Conservation (phyloP, 106 monocot species). For the Allium fistulosum region DNA sequence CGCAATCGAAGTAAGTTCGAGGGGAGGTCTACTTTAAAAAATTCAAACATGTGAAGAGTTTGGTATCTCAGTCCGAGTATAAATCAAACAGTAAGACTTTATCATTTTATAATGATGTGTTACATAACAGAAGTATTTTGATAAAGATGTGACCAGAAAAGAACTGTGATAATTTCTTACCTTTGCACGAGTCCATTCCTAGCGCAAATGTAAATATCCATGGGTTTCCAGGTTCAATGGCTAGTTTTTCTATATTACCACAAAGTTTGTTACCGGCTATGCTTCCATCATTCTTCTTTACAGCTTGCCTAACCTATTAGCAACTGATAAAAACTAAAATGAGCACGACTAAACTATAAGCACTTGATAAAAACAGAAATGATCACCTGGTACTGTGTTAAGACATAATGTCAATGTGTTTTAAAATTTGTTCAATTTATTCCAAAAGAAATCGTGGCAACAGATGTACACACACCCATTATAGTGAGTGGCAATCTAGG, state of each 20-base stretch:
- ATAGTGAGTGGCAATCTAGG: no score
- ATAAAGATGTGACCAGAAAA: no score
- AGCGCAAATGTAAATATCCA: constrained; percentile 82
- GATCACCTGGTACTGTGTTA: no score
- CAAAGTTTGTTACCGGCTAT: constrained; percentile 58
- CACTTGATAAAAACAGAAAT: no score
- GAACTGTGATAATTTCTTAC: constrained; percentile 19
- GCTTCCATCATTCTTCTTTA: constrained; percentile 35
- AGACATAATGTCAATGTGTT: no score
- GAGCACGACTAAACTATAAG: not conserved
- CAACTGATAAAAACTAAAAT: not conserved
- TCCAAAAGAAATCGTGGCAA: no score
- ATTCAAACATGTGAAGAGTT: constrained; percentile 65
- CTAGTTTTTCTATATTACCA: constrained; percentile 62
- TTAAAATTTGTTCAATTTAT: no score
- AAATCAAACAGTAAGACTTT: constrained; percentile 67
- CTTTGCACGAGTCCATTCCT: constrained; percentile 82
- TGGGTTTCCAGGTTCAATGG: constrained; percentile 79
- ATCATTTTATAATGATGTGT: no score
- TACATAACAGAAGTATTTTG: no score
- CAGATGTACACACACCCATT: no score
- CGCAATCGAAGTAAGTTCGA: constrained; percentile 50
- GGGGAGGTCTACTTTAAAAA: constrained; percentile 29
- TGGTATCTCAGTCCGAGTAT: constrained; percentile 35
- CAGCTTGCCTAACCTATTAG: constrained; percentile 55